Conservation (phyloP, 352 stramenopile species). For the Globisporangium rhizosaccharum region DNA sequence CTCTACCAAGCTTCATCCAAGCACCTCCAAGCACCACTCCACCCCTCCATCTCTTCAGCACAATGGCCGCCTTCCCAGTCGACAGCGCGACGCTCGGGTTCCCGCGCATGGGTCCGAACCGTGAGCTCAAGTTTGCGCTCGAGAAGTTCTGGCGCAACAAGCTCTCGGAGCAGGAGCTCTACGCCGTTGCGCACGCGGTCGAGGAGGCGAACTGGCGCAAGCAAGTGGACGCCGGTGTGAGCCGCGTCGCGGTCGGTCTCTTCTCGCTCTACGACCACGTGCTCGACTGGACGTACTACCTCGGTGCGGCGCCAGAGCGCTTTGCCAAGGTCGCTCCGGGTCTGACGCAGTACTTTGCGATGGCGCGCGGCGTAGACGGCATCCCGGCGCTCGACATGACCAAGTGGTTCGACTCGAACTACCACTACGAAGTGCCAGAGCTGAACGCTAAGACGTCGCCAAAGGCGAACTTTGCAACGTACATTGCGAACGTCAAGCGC, state of each 20-base stretch:
- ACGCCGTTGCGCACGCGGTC: constrained; percentile 59
- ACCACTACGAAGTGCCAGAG: constrained; percentile 94
- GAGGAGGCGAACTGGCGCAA: constrained; percentile 85
- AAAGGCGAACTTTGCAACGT: constrained; percentile 75
- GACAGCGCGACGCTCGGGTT: constrained; percentile 86
- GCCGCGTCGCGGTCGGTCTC: constrained; percentile 77
- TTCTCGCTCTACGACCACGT: constrained; percentile 92
- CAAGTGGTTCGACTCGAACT: constrained; percentile 95
- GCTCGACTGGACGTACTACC: constrained; percentile 83
- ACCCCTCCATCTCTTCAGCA: constrained; percentile 2
- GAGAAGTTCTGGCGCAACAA: constrained; percentile 91
- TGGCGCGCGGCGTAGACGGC: constrained; percentile 86
- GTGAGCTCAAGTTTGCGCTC: constrained; percentile 92
- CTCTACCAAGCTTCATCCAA: constrained; percentile 2
- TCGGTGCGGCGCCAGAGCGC: constrained; percentile 72
- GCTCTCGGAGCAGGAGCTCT: constrained; percentile 77
- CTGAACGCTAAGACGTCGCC: constrained; percentile 66
- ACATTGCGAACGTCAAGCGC: constrained; percentile 68
- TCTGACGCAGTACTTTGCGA: constrained; percentile 85
- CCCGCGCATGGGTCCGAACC: constrained; percentile 89
- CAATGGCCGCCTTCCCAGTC: constrained; percentile 39
- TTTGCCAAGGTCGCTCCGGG: constrained; percentile 59
- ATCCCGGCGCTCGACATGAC: constrained; percentile 92
- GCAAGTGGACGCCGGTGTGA: constrained; percentile 74
- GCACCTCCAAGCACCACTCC: too few relatives aligned